Conservation (phyloP, 1,284 basidiomycete species). For the Veloboletus limbatus region DNA sequence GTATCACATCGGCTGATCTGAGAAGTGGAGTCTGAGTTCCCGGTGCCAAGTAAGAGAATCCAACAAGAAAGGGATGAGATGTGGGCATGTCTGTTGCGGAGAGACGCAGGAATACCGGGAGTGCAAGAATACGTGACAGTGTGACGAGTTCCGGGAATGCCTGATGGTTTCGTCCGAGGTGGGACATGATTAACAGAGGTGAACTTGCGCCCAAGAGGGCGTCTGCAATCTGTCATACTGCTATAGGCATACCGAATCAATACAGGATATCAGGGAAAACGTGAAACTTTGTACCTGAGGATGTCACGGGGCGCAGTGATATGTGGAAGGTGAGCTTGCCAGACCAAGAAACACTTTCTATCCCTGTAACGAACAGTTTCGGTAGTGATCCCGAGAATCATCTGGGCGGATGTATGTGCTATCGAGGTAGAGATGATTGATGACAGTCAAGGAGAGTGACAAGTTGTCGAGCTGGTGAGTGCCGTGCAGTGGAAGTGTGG, state of each 20-base stretch:
- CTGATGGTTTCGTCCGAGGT: conserved; percentile 54
- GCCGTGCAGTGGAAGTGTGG: conserved; percentile 67
- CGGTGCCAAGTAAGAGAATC: conserved; percentile 44
- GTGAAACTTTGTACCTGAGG: conserved; percentile 37
- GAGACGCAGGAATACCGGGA: conserved; percentile 57
- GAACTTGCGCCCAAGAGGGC: conserved; percentile 49
- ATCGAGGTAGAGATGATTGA: conserved; percentile 69
- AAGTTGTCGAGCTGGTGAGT: conserved; percentile 83
- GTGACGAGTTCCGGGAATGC: conserved; percentile 47
- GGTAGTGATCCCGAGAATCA: conserved; percentile 21
- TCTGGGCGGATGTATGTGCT: conserved; percentile 37
- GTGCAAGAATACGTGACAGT: conserved; percentile 49
- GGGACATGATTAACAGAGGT: conserved; percentile 64
- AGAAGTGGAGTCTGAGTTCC: conserved; percentile 47
- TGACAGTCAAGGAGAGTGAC: conserved; percentile 62
- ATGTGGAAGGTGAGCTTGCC: conserved; percentile 80
- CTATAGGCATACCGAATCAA: conserved; percentile 27
- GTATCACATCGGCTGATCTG: conserved; percentile 54
- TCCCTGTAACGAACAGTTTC: conserved; percentile 46
- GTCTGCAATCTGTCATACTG: conserved; percentile 41
- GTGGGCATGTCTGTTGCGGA: conserved; percentile 53
- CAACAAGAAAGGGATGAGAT: conserved; percentile 54
- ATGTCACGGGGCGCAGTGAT: conserved; percentile 33
- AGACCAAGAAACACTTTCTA: conserved; percentile 69
- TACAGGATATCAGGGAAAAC: not conserved